phyloP scores from a whole-genome alignment of 352 stramenopile genomes.

The Phytopythium helicoides region DNA sequence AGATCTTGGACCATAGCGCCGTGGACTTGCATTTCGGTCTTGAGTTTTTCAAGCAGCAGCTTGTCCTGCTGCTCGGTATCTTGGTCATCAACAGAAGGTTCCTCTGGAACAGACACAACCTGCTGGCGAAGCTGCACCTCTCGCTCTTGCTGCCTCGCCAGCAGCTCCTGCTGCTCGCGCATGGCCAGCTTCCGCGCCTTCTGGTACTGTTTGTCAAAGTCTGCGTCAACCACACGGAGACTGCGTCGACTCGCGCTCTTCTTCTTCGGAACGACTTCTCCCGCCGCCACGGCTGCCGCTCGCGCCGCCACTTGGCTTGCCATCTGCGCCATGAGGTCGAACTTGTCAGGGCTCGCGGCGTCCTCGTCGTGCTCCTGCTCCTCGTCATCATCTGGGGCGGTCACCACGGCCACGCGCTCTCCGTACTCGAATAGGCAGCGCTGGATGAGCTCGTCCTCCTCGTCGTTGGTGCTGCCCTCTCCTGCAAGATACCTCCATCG shows the following conservation, averaged over 20 bases:
- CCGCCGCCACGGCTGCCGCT: slow-evolving; percentile 13
- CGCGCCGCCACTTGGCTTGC: slow-evolving; percentile 44
- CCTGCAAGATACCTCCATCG: slow-evolving; percentile 38
- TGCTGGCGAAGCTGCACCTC: slow-evolving; percentile 50
- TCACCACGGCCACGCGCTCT: slow-evolving; percentile 36
- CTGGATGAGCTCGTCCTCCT: slow-evolving; percentile 72
- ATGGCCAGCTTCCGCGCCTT: slow-evolving; percentile 45
- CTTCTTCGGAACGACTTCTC: slow-evolving; percentile 8
- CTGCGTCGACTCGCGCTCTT: slow-evolving; percentile 14
- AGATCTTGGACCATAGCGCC: slow-evolving; percentile 33
- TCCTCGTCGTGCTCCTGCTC: slow-evolving; percentile 2
- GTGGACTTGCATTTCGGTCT: slow-evolving; percentile 26
- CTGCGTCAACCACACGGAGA: slow-evolving; percentile 14
- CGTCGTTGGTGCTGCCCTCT: slow-evolving; percentile 22
- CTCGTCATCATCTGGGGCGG: slow-evolving; percentile 18
- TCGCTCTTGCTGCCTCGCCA: slow-evolving; percentile 37
- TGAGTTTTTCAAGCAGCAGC: slow-evolving; percentile 14
- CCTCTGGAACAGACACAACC: slow-evolving; percentile 39
- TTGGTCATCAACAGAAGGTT: slow-evolving; percentile 3
- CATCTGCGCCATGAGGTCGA: slow-evolving; percentile 44
- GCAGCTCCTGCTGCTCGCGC: slow-evolving; percentile 39
- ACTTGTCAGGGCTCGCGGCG: slow-evolving; percentile 3
- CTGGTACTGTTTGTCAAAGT: slow-evolving; percentile 71
- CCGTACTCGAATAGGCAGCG: slow-evolving; percentile 82
- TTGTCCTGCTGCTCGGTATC: slow-evolving; percentile 5